Evolutionary conservation across 192 early-diverging fungal species (phyloP), one percentile per base, ranked within the genome.

Genomic region (Coemansia sp.): DNA sequence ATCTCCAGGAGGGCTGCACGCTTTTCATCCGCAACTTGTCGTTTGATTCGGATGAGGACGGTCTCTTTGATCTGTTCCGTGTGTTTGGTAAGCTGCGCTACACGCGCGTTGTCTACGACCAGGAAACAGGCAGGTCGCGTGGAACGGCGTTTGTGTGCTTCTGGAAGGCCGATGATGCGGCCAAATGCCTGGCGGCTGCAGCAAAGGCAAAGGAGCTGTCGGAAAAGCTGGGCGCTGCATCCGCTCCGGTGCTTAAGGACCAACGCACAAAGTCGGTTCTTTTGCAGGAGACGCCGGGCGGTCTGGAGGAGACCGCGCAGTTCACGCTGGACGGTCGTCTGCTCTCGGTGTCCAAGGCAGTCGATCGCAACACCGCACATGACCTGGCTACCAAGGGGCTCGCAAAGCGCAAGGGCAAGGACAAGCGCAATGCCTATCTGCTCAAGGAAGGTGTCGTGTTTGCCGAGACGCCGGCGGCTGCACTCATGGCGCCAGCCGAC

Each of bases 91-190:
- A 60, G 43, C 58, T 97, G 22, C 81, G 85, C 19, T 96, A 97
- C 71, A 86, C 81, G 51, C 72, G 83, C 20, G 82, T 96, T 39
- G 92, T 90, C n/a, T 83, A 83, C 58, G 94, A 96, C 55, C 68
- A 78, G 9, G 77, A 79, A 20, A 93, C 92, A 27, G 88, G 89
- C 17, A 79, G 82, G n/a, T 88, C 91, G 15, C 83, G 89, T 6
- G 95, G 95, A 18, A 94, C 93, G n/a, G 95, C 85, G 10, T 98
- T 98, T 67, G 90, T 95, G 24, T 91, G 91, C 74, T 96, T 90
- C 77, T 72, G 65, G 56, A 71, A 84, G 22, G 60, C 79, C 26
- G 76, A 73, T 22, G 85, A 87, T 52, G 91, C 92, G 3, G 81
- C 85, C 14, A 67, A 71, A 28, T 95, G 92, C 58, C 70, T 94